A percentile compares a stretch with the other conserved stretches of the same genome.
These are phyloP conservation scores for Pichia thaimueangensis DNA, from an alignment of 805 yeast genomes.

Conservation along the genomic window DNA sequence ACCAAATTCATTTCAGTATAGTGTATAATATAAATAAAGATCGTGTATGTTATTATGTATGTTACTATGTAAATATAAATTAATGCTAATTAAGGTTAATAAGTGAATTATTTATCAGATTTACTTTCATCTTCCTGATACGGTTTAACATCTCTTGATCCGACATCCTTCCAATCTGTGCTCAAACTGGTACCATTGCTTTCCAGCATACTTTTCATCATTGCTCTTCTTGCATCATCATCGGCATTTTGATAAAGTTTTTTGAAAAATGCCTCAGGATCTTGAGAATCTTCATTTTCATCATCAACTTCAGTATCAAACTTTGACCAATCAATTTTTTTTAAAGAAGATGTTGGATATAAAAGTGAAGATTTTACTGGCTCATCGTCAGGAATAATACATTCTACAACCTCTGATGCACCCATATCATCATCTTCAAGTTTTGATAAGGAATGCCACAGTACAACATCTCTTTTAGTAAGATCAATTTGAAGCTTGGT, in stretches of 20 bases:
- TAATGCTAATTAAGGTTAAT: not conserved
- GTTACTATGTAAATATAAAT: too few species aligned
- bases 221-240: slow-evolving; percentile 83
- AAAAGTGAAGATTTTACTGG: slow-evolving; percentile 11
- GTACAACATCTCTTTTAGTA: slow-evolving; percentile 6
- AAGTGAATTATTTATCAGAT: too few species aligned
- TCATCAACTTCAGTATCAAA: slow-evolving; percentile 32
- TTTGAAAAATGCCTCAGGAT: slow-evolving; percentile 65
- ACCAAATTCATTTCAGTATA: too few species aligned
- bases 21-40: not conserved
- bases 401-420: not conserved
- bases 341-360: slow-evolving; percentile 63
- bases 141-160: slow-evolving; percentile 45
- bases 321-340: slow-evolving; percentile 64
- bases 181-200: slow-evolving; percentile 91
- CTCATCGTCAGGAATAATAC: not conserved
- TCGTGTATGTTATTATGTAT: too few species aligned
- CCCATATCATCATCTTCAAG: slow-evolving; percentile 1
- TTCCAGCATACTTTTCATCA: slow-evolving; percentile 94
- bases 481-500: slow-evolving; percentile 59
- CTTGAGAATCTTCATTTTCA: slow-evolving; percentile 37
- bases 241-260: slow-evolving; percentile 72
- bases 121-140: slow-evolving; percentile 10
- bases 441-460: not conserved
- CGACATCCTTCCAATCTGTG: slow-evolving; percentile 90